Percentiles rank a stretch among this genome's conserved stretches.
These are phyloP conservation scores for Phytophthora meadii DNA, from an alignment of 352 stramenopile species.

Conservation along the genomic window DNA sequence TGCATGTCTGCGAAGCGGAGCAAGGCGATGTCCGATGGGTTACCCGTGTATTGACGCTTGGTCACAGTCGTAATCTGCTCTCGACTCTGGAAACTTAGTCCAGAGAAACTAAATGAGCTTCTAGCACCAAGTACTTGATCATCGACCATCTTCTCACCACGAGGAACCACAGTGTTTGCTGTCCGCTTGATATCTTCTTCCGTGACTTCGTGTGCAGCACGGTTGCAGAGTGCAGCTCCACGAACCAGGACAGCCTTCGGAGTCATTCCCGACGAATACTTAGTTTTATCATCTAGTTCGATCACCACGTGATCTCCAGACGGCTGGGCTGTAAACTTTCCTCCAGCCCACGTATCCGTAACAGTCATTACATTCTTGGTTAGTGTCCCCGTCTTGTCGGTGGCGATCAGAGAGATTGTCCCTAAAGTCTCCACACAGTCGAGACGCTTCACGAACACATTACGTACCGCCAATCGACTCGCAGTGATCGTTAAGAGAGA, in stretches of 20 bases:
- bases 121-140: background rate
- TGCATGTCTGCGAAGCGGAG: constrained; percentile 54
- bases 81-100: constrained; percentile 21
- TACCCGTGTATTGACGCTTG: constrained; percentile 59
- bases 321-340: constrained; percentile 42
- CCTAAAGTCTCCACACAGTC: constrained; percentile 91
- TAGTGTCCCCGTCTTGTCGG: constrained; percentile 94
- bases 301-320: constrained; percentile 36
- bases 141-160: constrained; percentile 17
- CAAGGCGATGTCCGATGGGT: constrained; percentile 60
- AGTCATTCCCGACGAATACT: constrained; percentile 31
- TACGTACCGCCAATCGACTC: constrained; percentile 74
- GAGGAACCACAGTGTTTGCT: background rate
- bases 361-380: constrained; percentile 81
- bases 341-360: constrained; percentile 49
- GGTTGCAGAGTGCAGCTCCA: constrained; percentile 49
- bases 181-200: background rate
- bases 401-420: constrained; percentile 90
- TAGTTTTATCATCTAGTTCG: constrained; percentile 41
- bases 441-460: constrained; percentile 90
- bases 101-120: constrained; percentile 16
- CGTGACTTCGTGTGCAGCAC: constrained; percentile 31
- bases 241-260: constrained; percentile 47
- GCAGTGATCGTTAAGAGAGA: constrained; percentile 91
- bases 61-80: constrained; percentile 22